Percentiles rank a stretch among this genome's conserved stretches.
Conservation (phyloP, 2,329 filamentous ascomycete species). For the Colletotrichum tabaci region DNA sequence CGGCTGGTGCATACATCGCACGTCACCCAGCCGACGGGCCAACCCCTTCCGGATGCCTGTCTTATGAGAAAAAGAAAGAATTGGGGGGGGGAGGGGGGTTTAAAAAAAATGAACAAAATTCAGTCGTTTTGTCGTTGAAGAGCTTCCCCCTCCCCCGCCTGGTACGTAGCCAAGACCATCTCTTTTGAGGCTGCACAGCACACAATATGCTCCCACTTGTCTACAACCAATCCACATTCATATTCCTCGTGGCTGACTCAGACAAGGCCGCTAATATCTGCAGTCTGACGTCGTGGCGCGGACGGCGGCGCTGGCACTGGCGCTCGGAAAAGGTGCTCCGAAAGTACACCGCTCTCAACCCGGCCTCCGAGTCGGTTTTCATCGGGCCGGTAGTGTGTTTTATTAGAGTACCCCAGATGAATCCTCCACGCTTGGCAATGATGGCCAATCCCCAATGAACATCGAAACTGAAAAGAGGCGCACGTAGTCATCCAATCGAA, state of each 20-base stretch:
- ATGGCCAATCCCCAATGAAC: not conserved
- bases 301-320: no score
- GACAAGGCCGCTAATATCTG: not conserved
- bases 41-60: no score
- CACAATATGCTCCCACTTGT: not conserved
- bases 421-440: not conserved
- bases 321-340: not conserved
- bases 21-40: no score
- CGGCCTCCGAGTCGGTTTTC: no score
- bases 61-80: no score
- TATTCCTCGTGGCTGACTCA: not conserved
- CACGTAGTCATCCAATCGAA: not conserved
- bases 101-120: no score
- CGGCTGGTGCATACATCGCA: no score
- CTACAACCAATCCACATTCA: not conserved
- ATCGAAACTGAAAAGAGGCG: slow-evolving; percentile 10
- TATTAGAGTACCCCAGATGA: not conserved
- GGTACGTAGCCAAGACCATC: not conserved
- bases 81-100: no score
- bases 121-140: no score
- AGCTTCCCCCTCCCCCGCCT: no score
- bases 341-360: not conserved
- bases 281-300: not conserved
- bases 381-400: not conserved
- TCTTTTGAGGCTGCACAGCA: not conserved